Evolutionary conservation across 352 stramenopile genomes (phyloP).

Genomic region (Globisporangium lucens): DNA sequence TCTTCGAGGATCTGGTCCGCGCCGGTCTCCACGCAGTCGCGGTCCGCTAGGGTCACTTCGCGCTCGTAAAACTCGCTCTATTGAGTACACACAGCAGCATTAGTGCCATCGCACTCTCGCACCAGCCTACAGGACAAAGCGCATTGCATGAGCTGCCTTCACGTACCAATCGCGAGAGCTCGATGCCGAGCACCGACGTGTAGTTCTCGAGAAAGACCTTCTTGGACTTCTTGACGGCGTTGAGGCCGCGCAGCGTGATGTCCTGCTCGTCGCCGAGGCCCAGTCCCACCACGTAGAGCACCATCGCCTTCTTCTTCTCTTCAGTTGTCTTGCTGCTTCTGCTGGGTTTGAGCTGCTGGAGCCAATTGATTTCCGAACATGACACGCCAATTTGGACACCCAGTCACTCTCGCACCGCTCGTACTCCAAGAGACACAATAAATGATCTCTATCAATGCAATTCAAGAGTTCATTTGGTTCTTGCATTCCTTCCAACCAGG

Average conservation of each 20-base stretch:
- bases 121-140: not conserved
- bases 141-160: not conserved
- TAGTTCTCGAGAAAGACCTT: constrained; percentile 98
- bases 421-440: not conserved
- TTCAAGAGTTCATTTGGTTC: not conserved
- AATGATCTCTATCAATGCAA: not conserved
- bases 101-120: not conserved
- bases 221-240: constrained; percentile 93
- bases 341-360: not conserved
- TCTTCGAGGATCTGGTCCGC: constrained; percentile 94
- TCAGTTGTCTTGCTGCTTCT: not conserved
- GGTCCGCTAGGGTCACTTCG: constrained; percentile 86
- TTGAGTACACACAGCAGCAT: not conserved
- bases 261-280: constrained; percentile 98
- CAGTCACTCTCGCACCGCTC: not conserved
- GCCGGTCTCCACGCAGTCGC: constrained; percentile 95
- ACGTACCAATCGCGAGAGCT: constrained; percentile 80
- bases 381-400: constrained; percentile 5
- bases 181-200: constrained; percentile 95
- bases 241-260: constrained; percentile 96
- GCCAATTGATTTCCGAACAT: constrained; percentile 7
- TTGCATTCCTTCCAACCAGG: not conserved
- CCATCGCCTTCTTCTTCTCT: constrained; percentile 30
- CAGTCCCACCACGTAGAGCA: constrained; percentile 97
- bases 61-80: constrained; percentile 95